Base-by-base conservation (phyloP, 2,329 filamentous ascomycete species). In the Orbilia brochopaga region DNA sequence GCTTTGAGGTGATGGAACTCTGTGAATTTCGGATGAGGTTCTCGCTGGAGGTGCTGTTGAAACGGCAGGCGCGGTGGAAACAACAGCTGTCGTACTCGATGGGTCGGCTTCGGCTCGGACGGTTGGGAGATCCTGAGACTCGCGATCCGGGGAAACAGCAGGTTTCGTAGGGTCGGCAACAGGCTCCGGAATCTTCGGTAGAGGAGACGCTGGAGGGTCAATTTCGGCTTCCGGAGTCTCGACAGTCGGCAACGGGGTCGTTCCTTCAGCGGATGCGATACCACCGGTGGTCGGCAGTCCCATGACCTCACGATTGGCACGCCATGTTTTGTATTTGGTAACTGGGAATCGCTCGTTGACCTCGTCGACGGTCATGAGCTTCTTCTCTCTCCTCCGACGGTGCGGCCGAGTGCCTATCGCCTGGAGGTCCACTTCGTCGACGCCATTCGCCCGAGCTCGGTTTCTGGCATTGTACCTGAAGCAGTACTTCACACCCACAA, bases 401-500 rank as follows among this genome's bases (percentile, higher is more conserved):
- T 94, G 92, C 56, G 91, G 89, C 70, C 91, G 83, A 66, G 91
- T 90, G 23, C 67, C 69, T 85, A 97, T 92, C 65, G 88, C 85
- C 67, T 92, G 86, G 74, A 99, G 83, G 74, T 92, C 92, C 77
- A 99, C 95, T 15, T 97, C 92, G 75, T 92, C 90, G 76, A 92
- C 90, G 75, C 90, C 82, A 81, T 85, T 82, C 76, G 91, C 87
- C 77, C 91, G 82, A 73, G 88, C 87, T 57, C 94, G 89, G 78
- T 95, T 95, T 69, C 94, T 89, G 76, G 94, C 92, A 80, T 97
- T 97, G 80, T 99, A 97, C 76, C 94, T 86, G 81, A 99, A 99
- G 82, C 94, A 99, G 80, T 99, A 99, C 82, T 99, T 99, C 73
- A 99, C 94, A 76, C 94, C 94, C 73, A 99, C 94, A 77, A 99